A percentile compares a stretch with the other conserved stretches of the same genome.
Conservation (phyloP, 306 rosid genomes). For the Astragalus glycyphyllos region DNA sequence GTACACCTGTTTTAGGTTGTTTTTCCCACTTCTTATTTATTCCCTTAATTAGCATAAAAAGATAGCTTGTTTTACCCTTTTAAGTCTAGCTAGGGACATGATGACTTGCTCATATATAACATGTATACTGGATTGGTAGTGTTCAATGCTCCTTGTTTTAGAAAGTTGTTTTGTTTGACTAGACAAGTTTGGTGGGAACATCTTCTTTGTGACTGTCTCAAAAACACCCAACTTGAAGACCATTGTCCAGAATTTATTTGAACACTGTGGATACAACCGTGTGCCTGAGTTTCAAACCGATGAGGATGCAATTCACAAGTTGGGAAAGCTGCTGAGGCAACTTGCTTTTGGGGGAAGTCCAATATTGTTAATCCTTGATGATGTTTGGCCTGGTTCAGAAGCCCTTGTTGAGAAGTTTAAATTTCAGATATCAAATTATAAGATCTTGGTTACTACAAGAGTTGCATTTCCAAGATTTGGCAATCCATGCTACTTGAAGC, state of each 20-base stretch:
- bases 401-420: conserved; percentile 49
- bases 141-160: background rate
- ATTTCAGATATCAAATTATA: conserved; percentile 45
- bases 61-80: background rate
- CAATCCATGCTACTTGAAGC: conserved; percentile 34
- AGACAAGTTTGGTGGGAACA: conserved; percentile 55
- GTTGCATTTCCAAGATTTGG: conserved; percentile 50
- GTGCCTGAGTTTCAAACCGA: conserved; percentile 47
- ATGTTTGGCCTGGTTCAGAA: conserved; percentile 65
- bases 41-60: background rate
- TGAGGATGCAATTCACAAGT: conserved; percentile 42
- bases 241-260: conserved; percentile 48
- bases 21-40: background rate
- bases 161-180: conserved; percentile 11
- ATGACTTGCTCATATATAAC: conserved; percentile 5
- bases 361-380: conserved; percentile 65
- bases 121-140: conserved; percentile 23
- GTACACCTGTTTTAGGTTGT: background rate
- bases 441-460: conserved; percentile 71
- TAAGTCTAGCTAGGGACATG: background rate
- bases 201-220: conserved; percentile 53
- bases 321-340: conserved; percentile 42
- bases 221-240: conserved; percentile 48
- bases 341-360: conserved; percentile 29
- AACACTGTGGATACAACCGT: conserved; percentile 15